Evolutionary conservation across 805 yeast genomes (phyloP).

Genomic region (Candida montana): DNA sequence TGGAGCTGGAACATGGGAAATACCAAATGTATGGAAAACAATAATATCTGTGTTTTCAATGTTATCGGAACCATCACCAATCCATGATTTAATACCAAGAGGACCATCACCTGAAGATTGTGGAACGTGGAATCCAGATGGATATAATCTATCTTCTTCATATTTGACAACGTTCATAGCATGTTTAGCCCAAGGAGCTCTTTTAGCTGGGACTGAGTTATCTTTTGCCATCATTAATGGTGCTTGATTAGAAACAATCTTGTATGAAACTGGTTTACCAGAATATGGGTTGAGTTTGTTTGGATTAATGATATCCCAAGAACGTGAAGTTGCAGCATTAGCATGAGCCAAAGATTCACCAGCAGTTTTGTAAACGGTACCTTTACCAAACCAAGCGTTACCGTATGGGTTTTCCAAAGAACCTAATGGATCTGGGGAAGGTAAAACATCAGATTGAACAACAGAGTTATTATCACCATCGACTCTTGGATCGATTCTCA

Average conservation of each 20-base stretch:
- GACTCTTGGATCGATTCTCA: conserved; percentile 74
- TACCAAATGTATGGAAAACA: conserved; percentile 77
- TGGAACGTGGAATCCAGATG: conserved; percentile 75
- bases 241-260: conserved; percentile 69
- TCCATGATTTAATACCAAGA: conserved; percentile 64
- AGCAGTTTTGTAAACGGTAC: conserved; percentile 63
- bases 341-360: conserved; percentile 59
- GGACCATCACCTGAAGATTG: conserved; percentile 69
- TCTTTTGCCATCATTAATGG: conserved; percentile 70
- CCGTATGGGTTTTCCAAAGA: conserved; percentile 71
- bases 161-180: conserved; percentile 67
- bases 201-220: conserved; percentile 68
- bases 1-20: conserved; percentile 83
- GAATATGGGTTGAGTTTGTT: conserved; percentile 60
- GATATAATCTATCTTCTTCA: conserved; percentile 66
- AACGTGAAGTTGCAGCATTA: conserved; percentile 58
- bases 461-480: conserved; percentile 79
- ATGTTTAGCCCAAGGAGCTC: conserved; percentile 78
- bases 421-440: conserved; percentile 57
- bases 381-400: conserved; percentile 65
- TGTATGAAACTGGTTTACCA: conserved; percentile 70
- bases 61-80: conserved; percentile 52
- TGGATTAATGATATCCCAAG: conserved; percentile 79
- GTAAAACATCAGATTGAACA: conserved; percentile 57
- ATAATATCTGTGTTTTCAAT: conserved; percentile 68